phyloP scores from a whole-genome alignment of 1,284 basidiomycete species.

The Pisolithus thermaeus region DNA sequence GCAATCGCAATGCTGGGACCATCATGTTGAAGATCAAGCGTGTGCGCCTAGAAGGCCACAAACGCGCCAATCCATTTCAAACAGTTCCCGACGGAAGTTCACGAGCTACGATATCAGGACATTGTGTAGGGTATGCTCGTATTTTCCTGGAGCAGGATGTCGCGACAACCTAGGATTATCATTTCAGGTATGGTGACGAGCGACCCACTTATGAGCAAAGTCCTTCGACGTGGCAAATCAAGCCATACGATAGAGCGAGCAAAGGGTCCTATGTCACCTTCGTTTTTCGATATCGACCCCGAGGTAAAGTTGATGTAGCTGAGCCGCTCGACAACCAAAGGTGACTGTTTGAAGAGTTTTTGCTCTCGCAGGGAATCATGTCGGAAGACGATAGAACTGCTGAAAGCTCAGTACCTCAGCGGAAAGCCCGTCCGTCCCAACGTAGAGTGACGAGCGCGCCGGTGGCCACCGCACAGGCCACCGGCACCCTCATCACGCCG shows the following conservation, averaged over 20 bases:
- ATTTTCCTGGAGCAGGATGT: background rate
- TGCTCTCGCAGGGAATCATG: conserved; percentile 20
- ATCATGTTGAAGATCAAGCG: conserved; percentile 52
- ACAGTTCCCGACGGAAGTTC: conserved; percentile 24
- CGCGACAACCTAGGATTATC: background rate
- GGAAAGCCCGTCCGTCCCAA: conserved; percentile 5
- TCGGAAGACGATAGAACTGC: conserved; percentile 1
- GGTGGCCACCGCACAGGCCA: background rate
- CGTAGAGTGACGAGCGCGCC: conserved; percentile 10
- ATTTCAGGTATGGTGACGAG: conserved; percentile 37
- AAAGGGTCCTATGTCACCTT: conserved; percentile 51
- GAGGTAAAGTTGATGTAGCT: conserved; percentile 30
- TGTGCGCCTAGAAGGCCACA: conserved; percentile 26
- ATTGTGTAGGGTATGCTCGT: conserved; percentile 35
- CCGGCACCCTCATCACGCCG: conserved; percentile 4
- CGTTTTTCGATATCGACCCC: conserved; percentile 49
- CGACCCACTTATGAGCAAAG: conserved; percentile 33
- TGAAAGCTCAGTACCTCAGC: conserved; percentile 1
- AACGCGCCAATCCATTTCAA: conserved; percentile 35
- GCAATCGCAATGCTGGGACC: conserved; percentile 38
- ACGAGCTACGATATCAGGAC: conserved; percentile 32
- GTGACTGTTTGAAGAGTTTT: conserved; percentile 11
- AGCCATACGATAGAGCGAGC: conserved; percentile 35
- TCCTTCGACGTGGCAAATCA: conserved; percentile 45
- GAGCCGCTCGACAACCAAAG: background rate